Evolutionary conservation across 306 rosid species (phyloP), one percentile per base, ranked within the genome.

Genomic region (Canavalia ensiformis): DNA sequence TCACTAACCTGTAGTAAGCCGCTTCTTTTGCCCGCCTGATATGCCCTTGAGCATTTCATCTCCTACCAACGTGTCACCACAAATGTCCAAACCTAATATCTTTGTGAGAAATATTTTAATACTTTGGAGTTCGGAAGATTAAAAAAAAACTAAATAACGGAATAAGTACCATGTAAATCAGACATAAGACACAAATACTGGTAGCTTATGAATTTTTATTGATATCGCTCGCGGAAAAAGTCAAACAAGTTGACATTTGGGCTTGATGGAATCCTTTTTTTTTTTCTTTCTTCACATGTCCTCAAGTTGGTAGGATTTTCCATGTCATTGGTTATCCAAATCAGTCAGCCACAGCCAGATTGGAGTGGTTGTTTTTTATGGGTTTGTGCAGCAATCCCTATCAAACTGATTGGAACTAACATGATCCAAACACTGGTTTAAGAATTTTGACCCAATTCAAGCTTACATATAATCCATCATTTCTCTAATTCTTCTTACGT

Each of bases 11-110:
- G 99, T 92, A n/a, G 99, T 90, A 42, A 96, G 99, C 82, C 99
- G 93, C 86, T 96, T 96, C 89, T 96, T 96, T 87, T 96, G 99
- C 4, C 99, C 99, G 49, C 99, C 99, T 7, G 99, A 96, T 68
- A 96, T 94, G 42, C 99, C 99, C 83, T 96, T 96, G 9, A 96
- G 94, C 99, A 96, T 96, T 91, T 93, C 99, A 87, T 96, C 98
- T 70, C 99, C 99, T 50, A 92, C 98, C 88, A 96, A 85, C 68
- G 99, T 96, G 89, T 96, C 99, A 87, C 97, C 98, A 72, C 99
- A 96, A 56, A 90, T 80, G 87, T 96, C 99, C 97, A 96, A 88
- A 89, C 99, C 99, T 93, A 96, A 89, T 87, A 94, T 92, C 99
- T 96, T 92, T 92, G 97, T 86, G 85, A 84, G 75, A 87, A 79